A percentile compares a stretch with the other conserved stretches of the same genome.
Evolutionary conservation across 2,329 filamentous ascomycete species (phyloP).

Genomic region (Macrophomina pseudophaseolina): DNA sequence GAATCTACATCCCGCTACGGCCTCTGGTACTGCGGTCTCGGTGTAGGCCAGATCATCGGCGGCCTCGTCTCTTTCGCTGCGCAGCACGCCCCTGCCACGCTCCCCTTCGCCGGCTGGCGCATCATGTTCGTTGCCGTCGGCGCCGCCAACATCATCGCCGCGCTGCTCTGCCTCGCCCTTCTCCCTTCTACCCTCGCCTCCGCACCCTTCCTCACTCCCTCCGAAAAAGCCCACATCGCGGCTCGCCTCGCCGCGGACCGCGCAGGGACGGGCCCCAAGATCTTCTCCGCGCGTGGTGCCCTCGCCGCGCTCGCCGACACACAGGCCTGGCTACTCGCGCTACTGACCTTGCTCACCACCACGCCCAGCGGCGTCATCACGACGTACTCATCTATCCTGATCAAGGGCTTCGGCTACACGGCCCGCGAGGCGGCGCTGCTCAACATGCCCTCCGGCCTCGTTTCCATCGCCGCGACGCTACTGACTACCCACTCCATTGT

Average conservation of each 20-base stretch:
- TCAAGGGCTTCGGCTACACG: slow-evolving; percentile 33
- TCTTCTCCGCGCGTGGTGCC: background rate
- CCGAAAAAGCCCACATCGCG: background rate
- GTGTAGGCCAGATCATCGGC: slow-evolving; percentile 46
- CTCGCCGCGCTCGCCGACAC: background rate
- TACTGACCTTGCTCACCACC: slow-evolving; percentile 20
- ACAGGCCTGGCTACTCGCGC: slow-evolving; percentile 3
- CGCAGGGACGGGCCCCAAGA: slow-evolving; percentile 9
- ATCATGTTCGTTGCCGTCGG: slow-evolving; percentile 58
- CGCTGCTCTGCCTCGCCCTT: slow-evolving; percentile 35
- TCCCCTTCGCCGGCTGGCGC: slow-evolving; percentile 54
- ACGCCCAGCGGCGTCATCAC: slow-evolving; percentile 38
- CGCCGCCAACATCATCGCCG: slow-evolving; percentile 47
- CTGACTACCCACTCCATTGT: slow-evolving; percentile 32
- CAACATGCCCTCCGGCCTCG: slow-evolving; percentile 63
- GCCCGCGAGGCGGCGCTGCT: slow-evolving; percentile 38
- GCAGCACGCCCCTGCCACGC: slow-evolving; percentile 50
- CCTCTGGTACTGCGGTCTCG: slow-evolving; percentile 63
- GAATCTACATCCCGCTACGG: slow-evolving; percentile 65
- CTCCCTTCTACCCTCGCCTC: background rate
- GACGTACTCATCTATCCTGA: slow-evolving; percentile 40
- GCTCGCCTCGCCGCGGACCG: slow-evolving; percentile 7
- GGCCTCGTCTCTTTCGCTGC: slow-evolving; percentile 63
- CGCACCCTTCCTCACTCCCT: slow-evolving; percentile 2
- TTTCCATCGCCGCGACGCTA: slow-evolving; percentile 37